phyloP scores from a whole-genome alignment of 2,329 filamentous ascomycete genomes.

The Colletotrichum phormii region DNA sequence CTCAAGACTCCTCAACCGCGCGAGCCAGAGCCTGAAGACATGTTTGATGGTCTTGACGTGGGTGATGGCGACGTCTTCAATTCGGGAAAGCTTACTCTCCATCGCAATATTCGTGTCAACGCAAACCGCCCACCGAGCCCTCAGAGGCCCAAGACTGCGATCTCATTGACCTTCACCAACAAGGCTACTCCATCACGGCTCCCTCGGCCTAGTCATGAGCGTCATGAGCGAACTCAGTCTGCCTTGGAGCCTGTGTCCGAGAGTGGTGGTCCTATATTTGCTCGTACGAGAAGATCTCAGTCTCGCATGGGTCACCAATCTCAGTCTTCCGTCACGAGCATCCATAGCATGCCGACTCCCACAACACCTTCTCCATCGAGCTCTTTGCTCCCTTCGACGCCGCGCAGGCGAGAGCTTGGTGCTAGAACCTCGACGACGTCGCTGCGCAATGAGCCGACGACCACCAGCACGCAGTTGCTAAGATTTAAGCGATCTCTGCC shows the following conservation, averaged over 20 bases:
- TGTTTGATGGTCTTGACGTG: constrained; percentile 87
- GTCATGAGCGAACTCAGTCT: constrained; percentile 71
- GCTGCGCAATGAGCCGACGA: constrained; percentile 70
- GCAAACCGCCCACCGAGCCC: constrained; percentile 76
- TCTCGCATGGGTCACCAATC: constrained; percentile 77
- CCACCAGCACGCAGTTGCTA: constrained; percentile 73
- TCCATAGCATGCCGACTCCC: constrained; percentile 72
- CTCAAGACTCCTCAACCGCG: constrained; percentile 47
- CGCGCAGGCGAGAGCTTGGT: constrained; percentile 70
- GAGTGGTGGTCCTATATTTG: constrained; percentile 77
- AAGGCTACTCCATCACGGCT: constrained; percentile 80
- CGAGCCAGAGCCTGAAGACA: constrained; percentile 75
- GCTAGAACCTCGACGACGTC: constrained; percentile 65
- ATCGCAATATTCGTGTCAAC: constrained; percentile 93
- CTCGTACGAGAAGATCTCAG: constrained; percentile 69
- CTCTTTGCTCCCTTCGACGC: constrained; percentile 67
- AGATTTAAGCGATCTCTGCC: constrained; percentile 75
- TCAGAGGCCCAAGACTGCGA: constrained; percentile 77
- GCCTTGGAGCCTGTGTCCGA: constrained; percentile 94
- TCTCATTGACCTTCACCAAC: constrained; percentile 92
- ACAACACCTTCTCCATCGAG: constrained; percentile 67
- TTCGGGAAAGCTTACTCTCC: constrained; percentile 82
- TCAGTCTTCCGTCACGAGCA: constrained; percentile 75
- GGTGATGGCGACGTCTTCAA: constrained; percentile 86
- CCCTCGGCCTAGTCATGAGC: constrained; percentile 77